Conservation (phyloP, 306 rosid species). For the Calophaca sinica region DNA sequence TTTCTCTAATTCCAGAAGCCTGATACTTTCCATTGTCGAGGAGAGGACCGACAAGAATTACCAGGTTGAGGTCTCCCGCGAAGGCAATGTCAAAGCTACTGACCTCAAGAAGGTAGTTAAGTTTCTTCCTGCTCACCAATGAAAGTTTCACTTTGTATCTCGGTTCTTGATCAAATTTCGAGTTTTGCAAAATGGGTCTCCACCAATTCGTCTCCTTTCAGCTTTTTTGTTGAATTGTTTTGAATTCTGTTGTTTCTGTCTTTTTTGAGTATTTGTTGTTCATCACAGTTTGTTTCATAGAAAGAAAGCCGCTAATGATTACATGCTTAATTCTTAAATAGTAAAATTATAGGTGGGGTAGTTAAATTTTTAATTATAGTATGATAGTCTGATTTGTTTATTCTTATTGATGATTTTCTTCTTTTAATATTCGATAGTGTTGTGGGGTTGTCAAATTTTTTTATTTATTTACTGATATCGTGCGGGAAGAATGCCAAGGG, state of each 20-base stretch:
- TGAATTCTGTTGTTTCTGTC: background rate
- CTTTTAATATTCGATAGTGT: no score
- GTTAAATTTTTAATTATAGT: no score
- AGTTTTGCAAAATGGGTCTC: slow-evolving; percentile 6
- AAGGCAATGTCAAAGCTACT: slow-evolving; percentile 74
- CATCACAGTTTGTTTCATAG: background rate
- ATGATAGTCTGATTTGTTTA: no score
- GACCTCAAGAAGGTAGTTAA: slow-evolving; percentile 75
- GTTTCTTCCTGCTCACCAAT: background rate
- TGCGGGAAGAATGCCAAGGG: no score
- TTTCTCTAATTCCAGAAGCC: slow-evolving; percentile 45
- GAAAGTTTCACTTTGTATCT: background rate
- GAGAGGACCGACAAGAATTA: slow-evolving; percentile 70
- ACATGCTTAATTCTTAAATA: no score
- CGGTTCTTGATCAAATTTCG: background rate
- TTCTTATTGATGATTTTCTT: no score
- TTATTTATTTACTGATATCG: no score
- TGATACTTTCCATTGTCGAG: slow-evolving; percentile 52
- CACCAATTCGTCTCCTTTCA: background rate
- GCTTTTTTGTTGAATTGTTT: slow-evolving; percentile 22
- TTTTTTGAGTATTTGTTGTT: background rate
- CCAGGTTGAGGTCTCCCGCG: slow-evolving; percentile 66
- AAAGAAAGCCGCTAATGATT: no score
- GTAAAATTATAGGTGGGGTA: no score
- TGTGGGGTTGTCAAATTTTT: no score